Evolutionary conservation across 306 rosid species (phyloP).

Genomic region (Dalbergia cochinchinensis): DNA sequence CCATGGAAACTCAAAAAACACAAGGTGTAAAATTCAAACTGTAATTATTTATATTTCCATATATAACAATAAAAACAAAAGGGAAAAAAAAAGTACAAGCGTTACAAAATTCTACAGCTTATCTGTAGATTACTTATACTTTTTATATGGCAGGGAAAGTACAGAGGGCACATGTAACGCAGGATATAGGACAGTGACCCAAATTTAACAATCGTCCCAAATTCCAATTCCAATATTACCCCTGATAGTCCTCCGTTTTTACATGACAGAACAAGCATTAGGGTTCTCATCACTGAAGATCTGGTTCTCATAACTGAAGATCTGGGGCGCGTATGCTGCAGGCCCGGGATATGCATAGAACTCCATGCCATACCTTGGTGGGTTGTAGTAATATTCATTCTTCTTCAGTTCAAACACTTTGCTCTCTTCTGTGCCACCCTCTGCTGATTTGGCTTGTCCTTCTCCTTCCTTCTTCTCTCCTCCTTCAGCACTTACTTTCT

Average conservation of each 20-base stretch:
- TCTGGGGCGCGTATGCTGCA: constrained; percentile 66
- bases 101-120: constrained; percentile 66
- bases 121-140: constrained; percentile 56
- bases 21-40: not conserved
- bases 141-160: constrained; percentile 47
- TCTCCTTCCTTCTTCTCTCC: constrained; percentile 45
- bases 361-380: constrained; percentile 62
- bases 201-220: constrained; percentile 28
- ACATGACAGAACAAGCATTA: constrained; percentile 75
- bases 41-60: constrained; percentile 39
- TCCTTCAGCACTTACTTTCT: constrained; percentile 28
- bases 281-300: constrained; percentile 91
- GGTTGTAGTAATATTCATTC: constrained; percentile 58
- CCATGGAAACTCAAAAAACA: not conserved
- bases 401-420: constrained; percentile 63
- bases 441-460: not conserved
- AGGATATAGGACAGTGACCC: constrained; percentile 41
- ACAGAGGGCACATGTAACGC: constrained; percentile 51
- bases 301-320: constrained; percentile 89
- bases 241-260: constrained; percentile 20
- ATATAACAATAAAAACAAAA: constrained; percentile 27
- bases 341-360: constrained; percentile 55
- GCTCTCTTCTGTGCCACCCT: constrained; percentile 47
- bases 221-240: constrained; percentile 38
- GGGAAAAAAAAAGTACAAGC: constrained; percentile 39